A percentile compares a stretch with the other conserved stretches of the same genome.
These are phyloP conservation scores for Discostella stelligeroides DNA, from an alignment of 108 stramenopile genomes.

Conservation along the genomic window DNA sequence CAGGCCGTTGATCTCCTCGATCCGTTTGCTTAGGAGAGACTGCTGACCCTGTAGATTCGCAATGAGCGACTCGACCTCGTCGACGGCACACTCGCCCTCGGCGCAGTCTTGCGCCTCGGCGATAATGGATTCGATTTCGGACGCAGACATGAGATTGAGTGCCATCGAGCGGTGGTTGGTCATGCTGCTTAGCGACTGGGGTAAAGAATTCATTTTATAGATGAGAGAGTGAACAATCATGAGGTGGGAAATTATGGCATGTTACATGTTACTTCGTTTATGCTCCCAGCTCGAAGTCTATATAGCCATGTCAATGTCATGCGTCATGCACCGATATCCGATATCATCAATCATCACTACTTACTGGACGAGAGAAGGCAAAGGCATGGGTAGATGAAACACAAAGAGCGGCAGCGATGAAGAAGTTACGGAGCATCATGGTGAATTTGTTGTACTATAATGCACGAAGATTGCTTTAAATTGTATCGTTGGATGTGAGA, in stretches of 20 bases:
- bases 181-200: slow-evolving; percentile 36
- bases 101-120: slow-evolving; percentile 58
- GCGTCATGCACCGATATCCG: too few relatives aligned
- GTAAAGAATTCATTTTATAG: too few relatives aligned
- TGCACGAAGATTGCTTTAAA: too few relatives aligned
- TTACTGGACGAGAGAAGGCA: slow-evolving; percentile 22
- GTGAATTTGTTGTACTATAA: too few relatives aligned
- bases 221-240: neutral
- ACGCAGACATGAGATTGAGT: slow-evolving; percentile 62
- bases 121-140: slow-evolving; percentile 64
- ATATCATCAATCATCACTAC: too few relatives aligned
- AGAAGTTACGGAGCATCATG: slow-evolving; percentile 48
- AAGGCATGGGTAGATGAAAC: slow-evolving; percentile 33
- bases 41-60: slow-evolving; percentile 60
- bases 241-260: too few relatives aligned
- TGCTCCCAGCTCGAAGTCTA: too few relatives aligned
- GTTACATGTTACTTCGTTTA: too few relatives aligned
- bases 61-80: slow-evolving; percentile 74
- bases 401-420: slow-evolving; percentile 35
- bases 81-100: slow-evolving; percentile 70
- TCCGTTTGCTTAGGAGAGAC: slow-evolving; percentile 52
- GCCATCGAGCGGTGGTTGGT: slow-evolving; percentile 30
- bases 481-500: too few relatives aligned
- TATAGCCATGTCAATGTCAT: too few relatives aligned
- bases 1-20: slow-evolving; percentile 50